phyloP scores from a whole-genome alignment of 257 asterid genomes.

The Gentiana dahurica region DNA sequence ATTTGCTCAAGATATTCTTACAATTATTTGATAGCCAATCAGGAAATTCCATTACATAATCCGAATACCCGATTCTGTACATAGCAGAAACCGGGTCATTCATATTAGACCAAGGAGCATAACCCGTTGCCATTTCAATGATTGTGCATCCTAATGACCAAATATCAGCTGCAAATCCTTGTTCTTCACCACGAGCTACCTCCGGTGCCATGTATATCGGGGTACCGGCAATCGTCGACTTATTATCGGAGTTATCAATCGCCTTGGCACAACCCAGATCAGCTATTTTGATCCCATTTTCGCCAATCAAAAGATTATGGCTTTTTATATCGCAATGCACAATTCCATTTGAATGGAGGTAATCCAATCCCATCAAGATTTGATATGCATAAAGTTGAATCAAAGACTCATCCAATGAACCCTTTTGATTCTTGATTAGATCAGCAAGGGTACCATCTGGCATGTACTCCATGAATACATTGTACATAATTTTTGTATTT shows the following conservation, averaged over 20 bases:
- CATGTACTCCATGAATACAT: constrained; percentile 64
- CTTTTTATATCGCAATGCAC: constrained; percentile 80
- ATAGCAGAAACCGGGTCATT: constrained; percentile 59
- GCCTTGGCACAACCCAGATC: constrained; percentile 70
- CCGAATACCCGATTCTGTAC: constrained; percentile 50
- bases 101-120: constrained; percentile 68
- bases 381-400: constrained; percentile 31
- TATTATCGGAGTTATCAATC: constrained; percentile 5
- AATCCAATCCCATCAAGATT: constrained; percentile 45
- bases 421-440: constrained; percentile 33
- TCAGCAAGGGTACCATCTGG: constrained; percentile 71
- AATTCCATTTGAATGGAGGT: constrained; percentile 42
- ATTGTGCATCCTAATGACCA: constrained; percentile 81
- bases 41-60: constrained; percentile 50
- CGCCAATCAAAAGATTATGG: constrained; percentile 42
- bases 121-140: constrained; percentile 80
- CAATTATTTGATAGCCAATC: constrained; percentile 43
- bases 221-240: constrained; percentile 43
- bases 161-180: constrained; percentile 61
- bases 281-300: constrained; percentile 45
- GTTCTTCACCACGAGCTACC: constrained; percentile 79
- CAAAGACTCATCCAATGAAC: constrained; percentile 28
- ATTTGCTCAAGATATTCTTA: constrained; percentile 40
- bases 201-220: constrained; percentile 94
- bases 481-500: constrained; percentile 15